Base-by-base conservation (phyloP, 176 grass and related monocot species). In the Neostapfia colusana region DNA sequence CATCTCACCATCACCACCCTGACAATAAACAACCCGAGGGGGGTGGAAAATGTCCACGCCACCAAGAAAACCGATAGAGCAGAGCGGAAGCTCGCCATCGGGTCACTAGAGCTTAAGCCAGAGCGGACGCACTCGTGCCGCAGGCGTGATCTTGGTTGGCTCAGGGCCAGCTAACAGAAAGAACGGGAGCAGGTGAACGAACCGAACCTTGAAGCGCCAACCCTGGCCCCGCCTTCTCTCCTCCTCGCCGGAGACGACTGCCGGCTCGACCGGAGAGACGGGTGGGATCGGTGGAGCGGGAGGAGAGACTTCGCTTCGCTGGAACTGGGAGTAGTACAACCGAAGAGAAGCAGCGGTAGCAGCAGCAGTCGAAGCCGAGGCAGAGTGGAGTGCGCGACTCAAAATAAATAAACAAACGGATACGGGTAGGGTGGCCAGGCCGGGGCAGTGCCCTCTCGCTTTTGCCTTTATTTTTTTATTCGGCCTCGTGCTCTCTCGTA, bases 371-470 rank as follows among this genome's bases (percentile, higher is more conserved):
- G 61, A 9, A 56, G 64, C 35, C 25, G 66, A 51, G 81, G 55
- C 86, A 70, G 75, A 65, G 61, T 65, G 75, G 75, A 77, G 63
- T 31, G 64, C 65, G 65, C 20, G 24, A 74, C 11, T 34, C 78
- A 73, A 38, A 73, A 38, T 41, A 88, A 88, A 80, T 57, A 80
- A 80, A 50, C 48, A 50, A 80, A 88, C 35, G 79, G 64, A 75
- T 37, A 65, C 60, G 23, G 43, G n/a, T 77, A 31, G 31, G 31
- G 31, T 31, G 31, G 31, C 31, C 16, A 21, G 26, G 51, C 13
- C 5, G 3, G 77, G 70, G 71, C 31, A 31, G 31, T 80, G 80
- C 76, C 23, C 70, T 51, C 48, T 84, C 70, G 54, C 76, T 88
- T 70, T 79, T 79, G 49, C 11, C 66, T 53, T 81, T n/a, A n/a